These are phyloP conservation scores for Chaetothyriales sp. DNA, from an alignment of 2,329 filamentous ascomycete genomes.

Conservation along the genomic window DNA sequence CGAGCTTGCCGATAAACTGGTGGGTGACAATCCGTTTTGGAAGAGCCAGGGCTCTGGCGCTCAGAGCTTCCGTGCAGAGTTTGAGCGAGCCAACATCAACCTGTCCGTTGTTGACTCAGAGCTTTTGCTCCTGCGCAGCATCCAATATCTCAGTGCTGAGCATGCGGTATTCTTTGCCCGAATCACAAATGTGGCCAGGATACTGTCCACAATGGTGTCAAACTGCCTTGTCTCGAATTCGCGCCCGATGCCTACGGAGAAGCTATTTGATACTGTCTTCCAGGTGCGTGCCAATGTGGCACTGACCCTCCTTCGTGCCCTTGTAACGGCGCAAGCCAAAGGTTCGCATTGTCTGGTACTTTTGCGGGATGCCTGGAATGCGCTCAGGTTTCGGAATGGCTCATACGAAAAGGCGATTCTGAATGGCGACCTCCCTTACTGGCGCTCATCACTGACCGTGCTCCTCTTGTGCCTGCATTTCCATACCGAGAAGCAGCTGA, in stretches of 20 bases:
- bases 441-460: slow-evolving; percentile 67
- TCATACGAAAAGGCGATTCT: slow-evolving; percentile 46
- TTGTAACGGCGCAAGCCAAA: slow-evolving; percentile 44
- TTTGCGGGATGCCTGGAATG: slow-evolving; percentile 45
- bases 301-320: slow-evolving; percentile 64
- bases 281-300: slow-evolving; percentile 65
- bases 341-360: slow-evolving; percentile 39
- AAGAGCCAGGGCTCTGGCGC: slow-evolving; percentile 42
- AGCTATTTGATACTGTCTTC: slow-evolving; percentile 65
- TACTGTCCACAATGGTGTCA: slow-evolving; percentile 58
- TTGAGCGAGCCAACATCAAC: slow-evolving; percentile 77
- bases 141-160: slow-evolving; percentile 77
- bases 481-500: slow-evolving; percentile 26
- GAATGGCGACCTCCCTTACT: slow-evolving; percentile 50
- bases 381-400: slow-evolving; percentile 38
- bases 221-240: slow-evolving; percentile 69
- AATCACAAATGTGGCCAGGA: slow-evolving; percentile 44
- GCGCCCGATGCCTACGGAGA: slow-evolving; percentile 54
- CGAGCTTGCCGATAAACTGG: slow-evolving; percentile 56
- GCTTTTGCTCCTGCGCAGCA: slow-evolving; percentile 59
- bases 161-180: slow-evolving; percentile 49
- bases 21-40: slow-evolving; percentile 69
- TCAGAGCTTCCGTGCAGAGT: slow-evolving; percentile 53
- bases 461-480: slow-evolving; percentile 65
- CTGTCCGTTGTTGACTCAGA: slow-evolving; percentile 85